phyloP scores from a whole-genome alignment of 169 alveolate species.

The Plasmodium gaboni region DNA sequence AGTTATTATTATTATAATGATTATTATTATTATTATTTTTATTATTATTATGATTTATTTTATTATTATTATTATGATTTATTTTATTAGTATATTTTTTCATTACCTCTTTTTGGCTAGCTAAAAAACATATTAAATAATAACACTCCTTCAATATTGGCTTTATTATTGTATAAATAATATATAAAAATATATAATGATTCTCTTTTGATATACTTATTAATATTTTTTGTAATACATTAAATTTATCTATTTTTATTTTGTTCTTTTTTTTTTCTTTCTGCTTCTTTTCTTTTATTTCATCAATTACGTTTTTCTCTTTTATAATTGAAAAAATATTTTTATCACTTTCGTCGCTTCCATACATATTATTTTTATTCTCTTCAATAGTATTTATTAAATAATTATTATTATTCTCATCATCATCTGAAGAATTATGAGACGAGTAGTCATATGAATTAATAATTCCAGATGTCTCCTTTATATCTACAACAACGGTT shows the following conservation, averaged over 20 bases:
- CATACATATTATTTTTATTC: background rate
- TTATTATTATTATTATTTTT: background rate
- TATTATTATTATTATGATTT: background rate
- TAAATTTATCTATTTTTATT: conserved; percentile 41
- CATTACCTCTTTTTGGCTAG: background rate
- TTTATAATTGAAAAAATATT: conserved; percentile 30
- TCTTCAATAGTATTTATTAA: background rate
- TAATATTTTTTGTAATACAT: conserved; percentile 32
- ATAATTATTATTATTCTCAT: background rate
- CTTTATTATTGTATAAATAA: conserved; percentile 10
- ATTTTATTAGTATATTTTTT: background rate
- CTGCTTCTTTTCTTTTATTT: conserved; percentile 40
- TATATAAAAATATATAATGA: conserved; percentile 19
- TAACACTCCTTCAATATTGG: conserved; percentile 50
- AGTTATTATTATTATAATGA: background rate
- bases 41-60: background rate
- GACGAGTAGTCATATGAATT: background rate
- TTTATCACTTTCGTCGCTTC: conserved; percentile 3
- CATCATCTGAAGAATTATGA: background rate
- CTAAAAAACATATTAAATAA: conserved; percentile 13
- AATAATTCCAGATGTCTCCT: background rate
- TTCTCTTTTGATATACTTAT: conserved; percentile 20
- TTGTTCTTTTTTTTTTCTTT: conserved; percentile 22
- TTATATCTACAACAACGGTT: background rate
- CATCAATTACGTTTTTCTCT: conserved; percentile 53